Conservation (phyloP, 805 yeast species). For the Komagataella ulmi region DNA sequence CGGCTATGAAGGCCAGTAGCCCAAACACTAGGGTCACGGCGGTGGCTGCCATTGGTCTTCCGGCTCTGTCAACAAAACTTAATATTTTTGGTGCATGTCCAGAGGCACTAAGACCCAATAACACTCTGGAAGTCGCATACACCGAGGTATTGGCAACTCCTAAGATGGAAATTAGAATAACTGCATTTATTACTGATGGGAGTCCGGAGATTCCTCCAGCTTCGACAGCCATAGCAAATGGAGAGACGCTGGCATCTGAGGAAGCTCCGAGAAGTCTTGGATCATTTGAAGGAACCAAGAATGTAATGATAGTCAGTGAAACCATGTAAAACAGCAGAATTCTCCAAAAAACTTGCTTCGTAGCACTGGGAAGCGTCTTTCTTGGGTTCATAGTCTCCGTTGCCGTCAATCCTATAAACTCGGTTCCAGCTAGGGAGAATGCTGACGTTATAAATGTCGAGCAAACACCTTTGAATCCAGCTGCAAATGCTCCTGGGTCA, state of each 20-base stretch:
- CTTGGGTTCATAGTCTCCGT: slow-evolving; percentile 35
- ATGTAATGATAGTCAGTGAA: slow-evolving; percentile 28
- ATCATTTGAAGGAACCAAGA: slow-evolving; percentile 32
- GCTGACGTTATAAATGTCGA: slow-evolving; percentile 42
- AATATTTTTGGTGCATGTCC: slow-evolving; percentile 52
- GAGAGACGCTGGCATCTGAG: slow-evolving; percentile 48
- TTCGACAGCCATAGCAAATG: slow-evolving; percentile 61
- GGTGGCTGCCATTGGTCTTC: slow-evolving; percentile 69
- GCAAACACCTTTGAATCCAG: slow-evolving; percentile 40
- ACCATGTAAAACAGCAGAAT: slow-evolving; percentile 32
- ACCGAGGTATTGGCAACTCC: slow-evolving; percentile 71
- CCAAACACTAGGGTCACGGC: slow-evolving; percentile 37
- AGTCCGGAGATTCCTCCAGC: slow-evolving; percentile 49
- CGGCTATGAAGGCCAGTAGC: slow-evolving; percentile 38
- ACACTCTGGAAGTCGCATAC: slow-evolving; percentile 59
- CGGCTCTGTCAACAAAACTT: slow-evolving; percentile 61
- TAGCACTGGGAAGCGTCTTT: slow-evolving; percentile 35
- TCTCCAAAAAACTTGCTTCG: slow-evolving; percentile 46
- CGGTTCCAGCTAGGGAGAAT: slow-evolving; percentile 41
- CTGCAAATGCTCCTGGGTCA: slow-evolving; percentile 25
- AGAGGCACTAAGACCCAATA: slow-evolving; percentile 57
- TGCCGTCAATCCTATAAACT: slow-evolving; percentile 36
- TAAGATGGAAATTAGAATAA: slow-evolving; percentile 56
- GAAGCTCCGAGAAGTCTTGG: slow-evolving; percentile 19
- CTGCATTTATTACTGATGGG: slow-evolving; percentile 65